Evolutionary conservation across 495 filamentous ascomycete species (phyloP).

Genomic region (Penicillium canariense): DNA sequence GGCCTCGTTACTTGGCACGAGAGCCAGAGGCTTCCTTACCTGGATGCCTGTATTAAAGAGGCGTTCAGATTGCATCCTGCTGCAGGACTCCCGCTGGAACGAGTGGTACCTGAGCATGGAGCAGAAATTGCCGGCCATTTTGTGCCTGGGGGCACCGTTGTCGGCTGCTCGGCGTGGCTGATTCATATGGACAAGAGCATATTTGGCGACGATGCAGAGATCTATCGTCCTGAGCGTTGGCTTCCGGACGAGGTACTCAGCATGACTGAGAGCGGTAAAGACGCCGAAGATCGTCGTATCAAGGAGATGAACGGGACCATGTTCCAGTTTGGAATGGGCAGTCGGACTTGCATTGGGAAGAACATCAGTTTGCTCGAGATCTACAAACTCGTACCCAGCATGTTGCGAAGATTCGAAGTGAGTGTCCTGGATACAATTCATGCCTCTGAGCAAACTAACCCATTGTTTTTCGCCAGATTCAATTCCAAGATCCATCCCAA

Average conservation of each 20-base stretch:
- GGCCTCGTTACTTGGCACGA: constrained; percentile 57
- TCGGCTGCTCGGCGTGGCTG: constrained; percentile 61
- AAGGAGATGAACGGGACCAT: constrained; percentile 19
- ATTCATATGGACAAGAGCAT: constrained; percentile 56
- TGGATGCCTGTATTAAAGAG: constrained; percentile 68
- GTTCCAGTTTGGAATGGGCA: constrained; percentile 25
- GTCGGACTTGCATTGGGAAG: constrained; percentile 28
- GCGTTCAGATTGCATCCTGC: constrained; percentile 64
- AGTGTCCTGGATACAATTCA: not conserved
- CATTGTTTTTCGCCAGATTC: not conserved
- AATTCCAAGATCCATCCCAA: constrained; percentile 28
- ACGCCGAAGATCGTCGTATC: constrained; percentile 8
- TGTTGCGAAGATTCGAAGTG: constrained; percentile 20
- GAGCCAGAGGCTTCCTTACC: constrained; percentile 56
- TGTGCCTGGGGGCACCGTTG: constrained; percentile 60
- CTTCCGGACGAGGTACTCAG: constrained; percentile 33
- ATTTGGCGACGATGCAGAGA: constrained; percentile 58
- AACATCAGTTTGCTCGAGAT: constrained; percentile 31
- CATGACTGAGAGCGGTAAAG: constrained; percentile 7
- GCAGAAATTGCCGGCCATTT: constrained; percentile 45
- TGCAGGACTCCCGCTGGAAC: constrained; percentile 53
- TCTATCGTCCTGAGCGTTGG: constrained; percentile 62
- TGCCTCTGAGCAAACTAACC: not conserved
- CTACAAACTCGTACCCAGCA: constrained; percentile 28
- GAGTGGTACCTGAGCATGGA: constrained; percentile 40